phyloP scores from a whole-genome alignment of 1,284 basidiomycete species.

The Leucoagaricus sp. region DNA sequence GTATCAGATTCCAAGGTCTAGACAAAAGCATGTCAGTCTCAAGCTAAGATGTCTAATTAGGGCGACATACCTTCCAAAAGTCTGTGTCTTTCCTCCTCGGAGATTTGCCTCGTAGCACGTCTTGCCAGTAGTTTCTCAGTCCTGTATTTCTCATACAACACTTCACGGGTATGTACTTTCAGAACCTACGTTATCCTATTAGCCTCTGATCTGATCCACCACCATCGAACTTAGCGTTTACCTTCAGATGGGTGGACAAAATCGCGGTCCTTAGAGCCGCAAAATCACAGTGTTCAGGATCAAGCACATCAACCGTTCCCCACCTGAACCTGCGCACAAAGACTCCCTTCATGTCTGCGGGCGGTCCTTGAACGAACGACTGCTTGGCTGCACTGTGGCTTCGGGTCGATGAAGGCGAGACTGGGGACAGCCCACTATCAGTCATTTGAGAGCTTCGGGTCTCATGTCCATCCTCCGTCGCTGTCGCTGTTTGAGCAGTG shows the following conservation, averaged over 20 bases:
- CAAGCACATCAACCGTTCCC: constrained; percentile 81
- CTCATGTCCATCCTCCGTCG: constrained; percentile 42
- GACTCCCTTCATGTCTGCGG: constrained; percentile 66
- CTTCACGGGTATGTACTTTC: constrained; percentile 78
- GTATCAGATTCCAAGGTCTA: constrained; percentile 12
- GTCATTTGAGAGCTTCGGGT: constrained; percentile 12
- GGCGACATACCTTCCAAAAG: constrained; percentile 63
- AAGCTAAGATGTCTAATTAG: background rate
- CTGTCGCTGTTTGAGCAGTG: constrained; percentile 30
- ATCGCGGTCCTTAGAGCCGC: constrained; percentile 77
- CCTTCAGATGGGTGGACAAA: constrained; percentile 79
- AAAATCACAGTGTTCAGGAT: constrained; percentile 83
- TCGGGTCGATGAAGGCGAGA: constrained; percentile 37
- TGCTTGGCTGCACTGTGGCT: constrained; percentile 29
- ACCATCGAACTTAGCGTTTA: constrained; percentile 31
- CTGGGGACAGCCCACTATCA: constrained; percentile 31
- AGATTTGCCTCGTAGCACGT: constrained; percentile 75
- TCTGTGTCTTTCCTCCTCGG: constrained; percentile 67
- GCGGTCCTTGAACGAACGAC: constrained; percentile 50
- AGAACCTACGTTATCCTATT: constrained; percentile 51
- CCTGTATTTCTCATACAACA: constrained; percentile 81
- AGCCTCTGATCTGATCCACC: constrained; percentile 11
- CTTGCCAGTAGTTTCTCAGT: constrained; percentile 83
- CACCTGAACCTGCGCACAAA: constrained; percentile 78
- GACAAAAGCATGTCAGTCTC: background rate